A percentile compares a stretch with the other conserved stretches of the same genome.
Conservation (phyloP, 305 asterid species). For the Euphrasia arctica region DNA sequence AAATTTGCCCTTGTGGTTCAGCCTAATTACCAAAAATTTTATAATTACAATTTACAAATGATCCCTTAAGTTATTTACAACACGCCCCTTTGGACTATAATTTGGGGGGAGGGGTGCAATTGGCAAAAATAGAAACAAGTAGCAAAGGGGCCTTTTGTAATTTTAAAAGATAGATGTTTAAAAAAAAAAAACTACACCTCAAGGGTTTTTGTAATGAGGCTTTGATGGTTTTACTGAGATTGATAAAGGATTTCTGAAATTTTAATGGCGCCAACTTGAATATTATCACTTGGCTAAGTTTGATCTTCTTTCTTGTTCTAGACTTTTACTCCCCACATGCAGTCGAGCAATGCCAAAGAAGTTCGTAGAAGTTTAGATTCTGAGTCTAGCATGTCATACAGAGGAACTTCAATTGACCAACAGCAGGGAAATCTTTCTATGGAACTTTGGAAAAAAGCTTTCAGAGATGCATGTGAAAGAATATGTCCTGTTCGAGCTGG, state of each 20-base stretch:
- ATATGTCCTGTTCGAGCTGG: slow-evolving; percentile 81
- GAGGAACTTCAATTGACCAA: slow-evolving; percentile 45
- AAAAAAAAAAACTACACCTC: neutral
- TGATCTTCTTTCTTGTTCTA: slow-evolving; percentile 28
- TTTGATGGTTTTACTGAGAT: slow-evolving; percentile 1
- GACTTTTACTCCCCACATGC: slow-evolving; percentile 91
- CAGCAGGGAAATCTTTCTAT: slow-evolving; percentile 48
- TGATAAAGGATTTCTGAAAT: neutral
- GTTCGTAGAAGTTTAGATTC: slow-evolving; percentile 37
- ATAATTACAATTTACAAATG: neutral
- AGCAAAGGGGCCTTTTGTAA: neutral
- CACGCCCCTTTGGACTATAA: neutral
- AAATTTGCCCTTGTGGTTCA: neutral
- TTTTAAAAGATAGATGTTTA: neutral
- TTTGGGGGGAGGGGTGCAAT: neutral
- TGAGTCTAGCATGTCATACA: slow-evolving; percentile 37
- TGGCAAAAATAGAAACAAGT: neutral
- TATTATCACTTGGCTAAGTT: slow-evolving; percentile 13
- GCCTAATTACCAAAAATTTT: neutral
- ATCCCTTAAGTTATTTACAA: neutral
- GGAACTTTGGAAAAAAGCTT: slow-evolving; percentile 81
- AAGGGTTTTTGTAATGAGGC: neutral
- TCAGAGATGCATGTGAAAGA: slow-evolving; percentile 71
- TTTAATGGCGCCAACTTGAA: slow-evolving; percentile 16
- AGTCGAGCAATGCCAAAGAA: slow-evolving; percentile 58